A percentile compares a stretch with the other conserved stretches of the same genome.
These are phyloP conservation scores for Colletotrichum gigasporum DNA, from an alignment of 2,329 filamentous ascomycete genomes.

Conservation along the genomic window DNA sequence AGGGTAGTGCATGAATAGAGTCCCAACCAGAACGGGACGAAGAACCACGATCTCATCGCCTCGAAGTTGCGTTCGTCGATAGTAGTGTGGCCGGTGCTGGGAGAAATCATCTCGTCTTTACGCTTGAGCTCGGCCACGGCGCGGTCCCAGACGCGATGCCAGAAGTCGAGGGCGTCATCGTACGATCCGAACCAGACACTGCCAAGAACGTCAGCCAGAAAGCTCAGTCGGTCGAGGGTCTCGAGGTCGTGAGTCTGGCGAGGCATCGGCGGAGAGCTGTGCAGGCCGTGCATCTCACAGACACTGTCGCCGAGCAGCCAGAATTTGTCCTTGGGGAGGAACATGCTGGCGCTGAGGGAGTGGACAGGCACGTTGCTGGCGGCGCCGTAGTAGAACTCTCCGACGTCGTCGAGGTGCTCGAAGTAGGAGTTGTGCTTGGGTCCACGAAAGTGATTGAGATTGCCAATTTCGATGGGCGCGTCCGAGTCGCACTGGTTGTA, in stretches of 20 bases:
- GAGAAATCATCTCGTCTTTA: constrained; percentile 36
- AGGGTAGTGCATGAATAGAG: not conserved
- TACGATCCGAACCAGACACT: constrained; percentile 60
- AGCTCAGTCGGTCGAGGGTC: not conserved
- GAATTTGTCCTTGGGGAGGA: constrained; percentile 58
- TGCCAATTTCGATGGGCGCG: constrained; percentile 65
- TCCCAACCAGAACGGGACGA: constrained; percentile 11
- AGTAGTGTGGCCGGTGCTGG: constrained; percentile 49
- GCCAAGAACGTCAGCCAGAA: constrained; percentile 11
- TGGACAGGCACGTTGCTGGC: constrained; percentile 60
- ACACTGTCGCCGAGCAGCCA: constrained; percentile 41
- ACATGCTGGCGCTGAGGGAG: constrained; percentile 64
- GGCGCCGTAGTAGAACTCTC: constrained; percentile 58
- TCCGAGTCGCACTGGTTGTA: constrained; percentile 62
- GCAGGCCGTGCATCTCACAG: constrained; percentile 37
- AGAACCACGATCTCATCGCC: not conserved
- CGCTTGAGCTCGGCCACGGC: constrained; percentile 33
- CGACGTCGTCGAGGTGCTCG: constrained; percentile 56
- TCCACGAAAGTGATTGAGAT: constrained; percentile 59
- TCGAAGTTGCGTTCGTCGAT: constrained; percentile 49
- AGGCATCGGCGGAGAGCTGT: constrained; percentile 11
- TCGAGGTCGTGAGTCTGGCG: not conserved
- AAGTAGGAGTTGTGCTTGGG: constrained; percentile 58
- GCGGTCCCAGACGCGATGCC: constrained; percentile 12
- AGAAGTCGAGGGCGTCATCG: constrained; percentile 34